phyloP scores from a whole-genome alignment of 495 filamentous ascomycete species.

The Staphylotrichum longicolle region DNA sequence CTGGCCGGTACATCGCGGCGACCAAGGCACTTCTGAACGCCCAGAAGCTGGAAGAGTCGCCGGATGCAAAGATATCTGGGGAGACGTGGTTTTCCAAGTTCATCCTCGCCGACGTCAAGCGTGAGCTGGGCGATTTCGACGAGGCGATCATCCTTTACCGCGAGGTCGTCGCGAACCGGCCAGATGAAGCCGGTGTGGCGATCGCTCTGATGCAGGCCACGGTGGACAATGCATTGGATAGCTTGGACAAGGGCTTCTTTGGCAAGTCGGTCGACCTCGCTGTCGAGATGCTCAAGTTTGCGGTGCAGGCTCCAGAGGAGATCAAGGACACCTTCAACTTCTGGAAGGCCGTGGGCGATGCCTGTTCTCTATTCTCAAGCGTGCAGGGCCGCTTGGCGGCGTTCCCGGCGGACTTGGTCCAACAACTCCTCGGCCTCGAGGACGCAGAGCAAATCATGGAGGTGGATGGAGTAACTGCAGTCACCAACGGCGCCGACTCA shows the following conservation, averaged over 20 bases:
- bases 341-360: constrained; percentile 92
- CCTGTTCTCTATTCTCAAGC: constrained; percentile 76
- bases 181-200: constrained; percentile 77
- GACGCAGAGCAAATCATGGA: constrained; percentile 60
- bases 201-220: constrained; percentile 84
- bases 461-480: constrained; percentile 64
- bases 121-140: constrained; percentile 86
- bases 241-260: constrained; percentile 77
- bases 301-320: constrained; percentile 33
- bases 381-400: constrained; percentile 61
- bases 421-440: constrained; percentile 53
- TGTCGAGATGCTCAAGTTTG: constrained; percentile 38
- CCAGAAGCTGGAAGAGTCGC: constrained; percentile 61
- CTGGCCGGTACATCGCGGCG: constrained; percentile 85
- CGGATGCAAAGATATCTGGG: constrained; percentile 40
- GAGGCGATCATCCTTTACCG: constrained; percentile 74
- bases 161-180: constrained; percentile 61
- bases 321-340: constrained; percentile 78
- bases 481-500: constrained; percentile 41
- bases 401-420: constrained; percentile 56
- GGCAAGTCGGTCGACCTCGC: constrained; percentile 72
- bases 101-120: constrained; percentile 92
- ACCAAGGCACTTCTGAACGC: constrained; percentile 88
- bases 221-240: constrained; percentile 74
- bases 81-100: constrained; percentile 93